phyloP scores from a whole-genome alignment of 2,329 filamentous ascomycete species.

The Fusarium sp. region DNA sequence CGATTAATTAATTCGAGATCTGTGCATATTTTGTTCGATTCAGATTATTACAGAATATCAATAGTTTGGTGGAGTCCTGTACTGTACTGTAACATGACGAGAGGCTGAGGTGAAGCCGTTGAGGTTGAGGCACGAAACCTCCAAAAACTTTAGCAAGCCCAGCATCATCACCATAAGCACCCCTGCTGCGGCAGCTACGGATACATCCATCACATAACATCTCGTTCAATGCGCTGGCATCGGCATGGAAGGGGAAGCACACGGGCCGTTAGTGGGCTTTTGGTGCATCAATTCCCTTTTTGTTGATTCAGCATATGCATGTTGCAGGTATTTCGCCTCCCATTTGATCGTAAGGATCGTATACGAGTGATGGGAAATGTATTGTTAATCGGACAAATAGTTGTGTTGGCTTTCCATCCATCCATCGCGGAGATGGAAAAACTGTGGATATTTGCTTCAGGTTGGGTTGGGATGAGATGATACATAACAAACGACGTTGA shows the following conservation, averaged over 20 bases:
- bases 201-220: neutral
- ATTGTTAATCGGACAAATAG: neutral
- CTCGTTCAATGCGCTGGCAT: conserved; percentile 22
- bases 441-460: conserved; percentile 21
- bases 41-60: conserved; percentile 10
- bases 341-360: neutral
- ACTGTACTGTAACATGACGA: conserved; percentile 11
- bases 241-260: conserved; percentile 23
- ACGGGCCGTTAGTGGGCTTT: conserved; percentile 39
- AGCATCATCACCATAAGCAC: neutral
- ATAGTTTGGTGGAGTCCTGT: conserved; percentile 28
- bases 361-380: neutral
- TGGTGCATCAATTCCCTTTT: conserved; percentile 17
- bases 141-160: conserved; percentile 7
- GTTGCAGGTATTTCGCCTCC: conserved; percentile 1
- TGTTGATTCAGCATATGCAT: neutral
- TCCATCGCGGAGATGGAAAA: neutral
- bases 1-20: neutral
- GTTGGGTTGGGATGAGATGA: conserved; percentile 22
- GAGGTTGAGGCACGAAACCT: conserved; percentile 5
- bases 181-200: conserved; percentile 1
- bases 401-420: neutral
- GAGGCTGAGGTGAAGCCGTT: conserved; percentile 5
- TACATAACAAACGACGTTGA: conserved; percentile 5
- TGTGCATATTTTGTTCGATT: conserved; percentile 3